Evolutionary conservation across 2,329 filamentous ascomycete genomes (phyloP).

Genomic region (Rhynchosporium graminicola): DNA sequence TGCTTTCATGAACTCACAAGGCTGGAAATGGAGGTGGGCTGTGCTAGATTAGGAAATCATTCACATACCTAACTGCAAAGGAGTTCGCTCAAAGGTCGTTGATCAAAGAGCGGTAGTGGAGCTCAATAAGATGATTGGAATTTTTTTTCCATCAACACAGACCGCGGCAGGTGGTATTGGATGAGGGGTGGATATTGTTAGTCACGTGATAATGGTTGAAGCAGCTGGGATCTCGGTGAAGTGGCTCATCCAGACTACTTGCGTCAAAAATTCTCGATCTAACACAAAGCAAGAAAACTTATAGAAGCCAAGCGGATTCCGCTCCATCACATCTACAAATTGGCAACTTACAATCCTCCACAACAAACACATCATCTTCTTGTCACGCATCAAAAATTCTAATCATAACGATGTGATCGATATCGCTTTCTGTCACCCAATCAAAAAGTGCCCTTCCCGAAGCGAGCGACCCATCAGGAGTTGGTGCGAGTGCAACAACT

Average conservation of each 20-base stretch:
- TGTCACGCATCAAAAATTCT: neutral
- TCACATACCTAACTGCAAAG: neutral
- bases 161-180: too few relatives aligned
- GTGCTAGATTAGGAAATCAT: neutral
- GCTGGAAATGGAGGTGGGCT: constrained; percentile 5
- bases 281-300: constrained; percentile 6
- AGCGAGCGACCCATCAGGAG: neutral
- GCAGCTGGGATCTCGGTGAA: too few relatives aligned
- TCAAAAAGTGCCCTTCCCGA: neutral
- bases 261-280: neutral
- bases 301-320: neutral
- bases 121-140: too few relatives aligned
- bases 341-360: neutral
- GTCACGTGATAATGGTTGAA: too few relatives aligned
- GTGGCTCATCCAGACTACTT: too few relatives aligned
- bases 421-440: neutral
- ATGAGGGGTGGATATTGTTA: too few relatives aligned
- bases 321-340: neutral
- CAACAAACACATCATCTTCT: neutral
- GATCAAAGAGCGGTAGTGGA: neutral
- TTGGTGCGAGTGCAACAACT: neutral
- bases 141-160: too few relatives aligned
- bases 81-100: neutral
- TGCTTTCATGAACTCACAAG: neutral
- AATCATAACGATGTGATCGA: neutral